A percentile compares a stretch with the other conserved stretches of the same genome.
phyloP scores from a whole-genome alignment of 345 rosid genomes.

The Lagerstroemia speciosa region DNA sequence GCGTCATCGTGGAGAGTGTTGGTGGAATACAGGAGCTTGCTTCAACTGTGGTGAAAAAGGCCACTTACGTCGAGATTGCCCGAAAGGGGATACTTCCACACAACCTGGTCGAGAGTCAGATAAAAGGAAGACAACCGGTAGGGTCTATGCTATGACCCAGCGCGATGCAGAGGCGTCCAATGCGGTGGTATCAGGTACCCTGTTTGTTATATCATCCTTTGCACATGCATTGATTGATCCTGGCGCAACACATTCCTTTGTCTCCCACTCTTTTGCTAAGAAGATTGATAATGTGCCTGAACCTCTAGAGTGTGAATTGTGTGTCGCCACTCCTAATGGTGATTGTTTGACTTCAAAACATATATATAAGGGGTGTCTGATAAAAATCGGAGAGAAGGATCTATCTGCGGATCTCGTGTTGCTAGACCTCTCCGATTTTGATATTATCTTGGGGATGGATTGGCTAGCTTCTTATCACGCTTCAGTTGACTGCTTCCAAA shows the following conservation, averaged over 20 bases:
- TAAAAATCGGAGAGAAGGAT: not conserved
- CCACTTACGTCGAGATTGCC: not conserved
- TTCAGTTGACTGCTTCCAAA: not conserved
- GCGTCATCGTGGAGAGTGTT: not conserved
- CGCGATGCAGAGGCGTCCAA: not conserved
- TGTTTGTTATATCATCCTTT: too few relatives aligned
- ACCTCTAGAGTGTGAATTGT: not conserved
- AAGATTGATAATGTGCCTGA: not conserved
- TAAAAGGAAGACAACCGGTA: too few relatives aligned
- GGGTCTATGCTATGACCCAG: too few relatives aligned
- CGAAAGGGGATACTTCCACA: not conserved
- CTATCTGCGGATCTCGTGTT: not conserved
- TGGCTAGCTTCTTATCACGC: not conserved
- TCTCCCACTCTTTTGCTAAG: too few relatives aligned
- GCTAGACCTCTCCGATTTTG: not conserved
- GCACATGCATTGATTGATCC: too few relatives aligned
- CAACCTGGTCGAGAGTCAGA: too few relatives aligned
- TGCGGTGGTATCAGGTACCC: not conserved
- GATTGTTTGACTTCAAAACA: not conserved
- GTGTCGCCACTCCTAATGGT: not conserved
- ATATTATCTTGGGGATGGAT: not conserved
- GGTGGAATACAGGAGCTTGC: too few relatives aligned
- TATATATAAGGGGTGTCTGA: not conserved
- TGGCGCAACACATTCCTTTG: too few relatives aligned
- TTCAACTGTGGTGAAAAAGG: not conserved